Base-by-base conservation (phyloP, 1,284 basidiomycete species). In the Jaminaea rosea region DNA sequence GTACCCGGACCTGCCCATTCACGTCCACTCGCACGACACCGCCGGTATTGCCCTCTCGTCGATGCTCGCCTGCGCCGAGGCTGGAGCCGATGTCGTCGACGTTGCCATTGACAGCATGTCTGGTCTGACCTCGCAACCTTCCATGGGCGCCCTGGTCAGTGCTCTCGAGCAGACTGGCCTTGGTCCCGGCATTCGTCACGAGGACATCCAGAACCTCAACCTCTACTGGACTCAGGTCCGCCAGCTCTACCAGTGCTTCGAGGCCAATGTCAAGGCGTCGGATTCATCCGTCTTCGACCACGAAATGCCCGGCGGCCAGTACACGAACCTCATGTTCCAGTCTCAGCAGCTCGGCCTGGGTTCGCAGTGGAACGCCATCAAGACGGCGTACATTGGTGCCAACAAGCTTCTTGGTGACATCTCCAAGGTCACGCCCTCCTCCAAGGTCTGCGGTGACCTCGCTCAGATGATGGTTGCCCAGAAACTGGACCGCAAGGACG, bases 11-110 rank as follows among this genome's bases (percentile, higher is more conserved):
- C 82, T 99, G 56, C 91, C 93, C 37, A 98, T 99, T 75, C 94
- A 99, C 76, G 92, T 99, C 41, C 94, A 99, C 80, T 97, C 94
- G 36, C 94, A 99, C 78, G 94, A 99, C 78, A 99, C 94, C 27
- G 94, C 94, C 53, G 94, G 94, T 78, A 98, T 99, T 71, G 89
- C 94, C 44, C 81, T 90, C 42, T 88, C 94, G 19, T 90, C 86
- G 71, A 98, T 98, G 94, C 78, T 99, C 56, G 93, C 94, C 10
- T 85, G 84, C 48, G 94, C 94, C 13, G 85, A 86, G 42, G 94
- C 94, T 21, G 94, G 94, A 64, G 94, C 94, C 49, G 94, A 99
- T 75, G 85, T 99, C 17, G 86, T 99, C 54, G 94, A 99, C 72
- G 91, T 96, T 52, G 94, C 94, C 47, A 97, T 99, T 72, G 94